Evolutionary conservation across 768 basidiomycete species (phyloP).

Genomic region (Stropharia rugosoannulata): DNA sequence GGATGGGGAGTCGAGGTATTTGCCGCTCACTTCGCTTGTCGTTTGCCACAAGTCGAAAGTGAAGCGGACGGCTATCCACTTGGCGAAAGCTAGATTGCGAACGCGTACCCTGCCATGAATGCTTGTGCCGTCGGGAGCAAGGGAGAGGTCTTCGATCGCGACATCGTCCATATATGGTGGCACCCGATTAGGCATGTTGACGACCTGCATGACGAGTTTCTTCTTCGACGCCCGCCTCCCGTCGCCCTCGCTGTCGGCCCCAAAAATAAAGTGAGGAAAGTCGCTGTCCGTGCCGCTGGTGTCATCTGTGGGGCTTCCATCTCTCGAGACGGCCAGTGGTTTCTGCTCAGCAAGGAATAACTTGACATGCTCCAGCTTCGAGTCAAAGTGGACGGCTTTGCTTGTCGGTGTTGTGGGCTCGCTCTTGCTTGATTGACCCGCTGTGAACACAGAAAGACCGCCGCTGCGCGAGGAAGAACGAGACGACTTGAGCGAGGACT

Average conservation of each 20-base stretch:
- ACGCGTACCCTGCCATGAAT: constrained; percentile 79
- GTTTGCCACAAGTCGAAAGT: constrained; percentile 97
- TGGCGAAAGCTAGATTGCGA: constrained; percentile 84
- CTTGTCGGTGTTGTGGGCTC: constrained; percentile 82
- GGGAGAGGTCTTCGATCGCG: constrained; percentile 51
- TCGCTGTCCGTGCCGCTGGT: constrained; percentile 80
- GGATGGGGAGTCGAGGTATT: constrained; percentile 42
- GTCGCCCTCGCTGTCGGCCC: constrained; percentile 26
- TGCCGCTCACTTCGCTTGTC: constrained; percentile 87
- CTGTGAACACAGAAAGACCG: constrained; percentile 51
- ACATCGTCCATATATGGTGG: constrained; percentile 40
- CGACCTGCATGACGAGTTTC: constrained; percentile 57
- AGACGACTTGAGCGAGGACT: constrained; percentile 82
- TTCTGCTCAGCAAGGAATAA: constrained; percentile 94
- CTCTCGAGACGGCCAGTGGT: constrained; percentile 88
- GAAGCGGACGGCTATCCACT: constrained; percentile 86
- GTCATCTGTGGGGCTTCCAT: constrained; percentile 85
- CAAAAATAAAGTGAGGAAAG: constrained; percentile 70
- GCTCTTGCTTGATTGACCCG: constrained; percentile 54
- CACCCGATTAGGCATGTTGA: constrained; percentile 60
- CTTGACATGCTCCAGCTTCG: constrained; percentile 91
- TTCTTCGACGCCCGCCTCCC: constrained; percentile 27
- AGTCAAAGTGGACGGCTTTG: constrained; percentile 92
- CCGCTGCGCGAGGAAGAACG: constrained; percentile 48
- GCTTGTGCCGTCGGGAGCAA: constrained; percentile 49